Conservation (phyloP, 2,329 filamentous ascomycete genomes). For the Cladosporium oxysporum region DNA sequence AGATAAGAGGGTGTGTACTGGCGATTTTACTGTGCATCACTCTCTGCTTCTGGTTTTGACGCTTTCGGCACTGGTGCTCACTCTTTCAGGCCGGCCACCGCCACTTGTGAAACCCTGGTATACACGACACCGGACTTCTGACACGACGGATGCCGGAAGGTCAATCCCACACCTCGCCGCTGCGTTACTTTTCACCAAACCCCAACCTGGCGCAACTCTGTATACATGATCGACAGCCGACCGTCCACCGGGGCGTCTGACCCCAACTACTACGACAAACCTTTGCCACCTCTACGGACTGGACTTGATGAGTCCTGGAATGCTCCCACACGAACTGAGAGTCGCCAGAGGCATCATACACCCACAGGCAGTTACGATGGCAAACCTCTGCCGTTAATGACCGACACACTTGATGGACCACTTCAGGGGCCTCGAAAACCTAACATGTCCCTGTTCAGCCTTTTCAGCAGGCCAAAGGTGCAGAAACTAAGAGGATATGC, state of each 20-base stretch:
- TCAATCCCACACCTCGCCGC: not conserved
- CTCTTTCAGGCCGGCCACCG: slow-evolving; percentile 11
- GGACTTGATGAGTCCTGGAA: slow-evolving; percentile 3
- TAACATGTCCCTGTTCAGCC: slow-evolving; percentile 52
- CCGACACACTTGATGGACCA: not conserved
- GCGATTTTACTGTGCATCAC: slow-evolving; percentile 8
- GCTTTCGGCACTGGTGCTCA: not conserved
- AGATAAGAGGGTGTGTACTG: slow-evolving; percentile 3
- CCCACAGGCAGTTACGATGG: slow-evolving; percentile 9
- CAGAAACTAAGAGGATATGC: slow-evolving; percentile 50
- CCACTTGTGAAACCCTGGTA: slow-evolving; percentile 11
- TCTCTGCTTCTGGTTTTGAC: not conserved
- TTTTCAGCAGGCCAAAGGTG: slow-evolving; percentile 53
- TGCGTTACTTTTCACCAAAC: not conserved
- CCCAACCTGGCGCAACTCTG: not conserved
- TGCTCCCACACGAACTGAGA: not conserved
- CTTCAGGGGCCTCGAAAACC: slow-evolving; percentile 22
- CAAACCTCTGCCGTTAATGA: slow-evolving; percentile 4
- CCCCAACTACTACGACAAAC: slow-evolving; percentile 9
- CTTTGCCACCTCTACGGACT: slow-evolving; percentile 14
- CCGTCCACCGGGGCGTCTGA: slow-evolving; percentile 2
- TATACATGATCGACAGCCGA: slow-evolving; percentile 5
- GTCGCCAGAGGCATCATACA: slow-evolving; percentile 1
- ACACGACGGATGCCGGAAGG: slow-evolving; percentile 13
- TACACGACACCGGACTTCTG: not conserved